Evolutionary conservation across 2,329 filamentous ascomycete species (phyloP), one percentile per base, ranked within the genome.

Genomic region (Diplodia corticola): DNA sequence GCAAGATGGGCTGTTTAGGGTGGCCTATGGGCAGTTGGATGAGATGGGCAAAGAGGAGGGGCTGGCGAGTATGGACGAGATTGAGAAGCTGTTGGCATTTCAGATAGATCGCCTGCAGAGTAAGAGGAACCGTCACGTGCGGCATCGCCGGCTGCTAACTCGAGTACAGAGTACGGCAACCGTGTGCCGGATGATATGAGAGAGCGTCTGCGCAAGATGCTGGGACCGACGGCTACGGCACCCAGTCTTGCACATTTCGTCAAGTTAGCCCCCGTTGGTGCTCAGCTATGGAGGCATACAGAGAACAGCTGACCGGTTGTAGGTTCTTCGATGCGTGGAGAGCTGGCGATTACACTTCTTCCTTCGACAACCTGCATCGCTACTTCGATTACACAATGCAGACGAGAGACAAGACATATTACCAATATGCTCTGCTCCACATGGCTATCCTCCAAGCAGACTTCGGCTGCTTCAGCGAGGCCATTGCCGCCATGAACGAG

Each of bases 371-470:
- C 70, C 83, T 99, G 22, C 93, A 98, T 76, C 89, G 92, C 61
- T 99, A 97, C 77, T 99, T 97, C 73, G 95, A 99, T 77, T 97
- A 97, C 77, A 95, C 93, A 1, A 93, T 96, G 87, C 91, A 95
- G 72, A 91, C 88, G 70, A 83, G 88, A 68, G 91, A 96, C 72
- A 89, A 91, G 26, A 86, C 91, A 5, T 93, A 93, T 72, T 98
- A 99, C 73, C 95, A 98, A 75, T 97, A 97, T 75, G 95, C 95
- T 0, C 81, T 98, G 15, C 88, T 99, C 74, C 97, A 97, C 74
- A 85, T 97, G 67, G 94, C 93, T 3, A 92, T 97, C 37, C 85
- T 98, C 4, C 94, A 99, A 74, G 92, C 93, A 17, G 95, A 98
- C 76, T 98, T 98, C 80, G 93, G 93, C 54, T 97, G 92, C 74